A percentile compares a stretch with the other conserved stretches of the same genome.
These are phyloP conservation scores for Thamnidium elegans DNA, from an alignment of 192 early-diverging fungal genomes.

Conservation along the genomic window DNA sequence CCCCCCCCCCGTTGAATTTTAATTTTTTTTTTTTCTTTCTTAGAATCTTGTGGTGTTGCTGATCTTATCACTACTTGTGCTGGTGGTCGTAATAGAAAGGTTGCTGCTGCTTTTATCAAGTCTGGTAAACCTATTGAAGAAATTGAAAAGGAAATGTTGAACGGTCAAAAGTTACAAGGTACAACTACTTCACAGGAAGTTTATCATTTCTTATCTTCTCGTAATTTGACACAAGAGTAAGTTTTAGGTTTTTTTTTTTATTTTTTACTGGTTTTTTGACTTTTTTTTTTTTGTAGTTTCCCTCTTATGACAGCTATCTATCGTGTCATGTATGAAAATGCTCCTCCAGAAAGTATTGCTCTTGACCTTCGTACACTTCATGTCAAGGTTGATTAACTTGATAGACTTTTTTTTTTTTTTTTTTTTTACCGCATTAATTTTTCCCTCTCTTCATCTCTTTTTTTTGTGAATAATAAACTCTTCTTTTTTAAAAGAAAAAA, in stretches of 20 bases:
- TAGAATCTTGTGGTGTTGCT: slow-evolving; percentile 84
- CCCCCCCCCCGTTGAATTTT: no score
- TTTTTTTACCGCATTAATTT: no score
- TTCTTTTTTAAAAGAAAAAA: no score
- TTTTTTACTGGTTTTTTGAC: not conserved
- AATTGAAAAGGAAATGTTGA: slow-evolving; percentile 88
- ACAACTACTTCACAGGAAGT: slow-evolving; percentile 88
- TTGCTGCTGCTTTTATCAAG: slow-evolving; percentile 82
- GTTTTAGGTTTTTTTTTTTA: not conserved
- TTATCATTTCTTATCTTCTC: slow-evolving; percentile 60
- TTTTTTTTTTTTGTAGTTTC: slow-evolving; percentile 46
- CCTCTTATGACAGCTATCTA: slow-evolving; percentile 90
- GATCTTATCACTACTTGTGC: slow-evolving; percentile 94
- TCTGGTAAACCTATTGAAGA: slow-evolving; percentile 64
- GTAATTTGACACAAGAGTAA: slow-evolving; percentile 29
- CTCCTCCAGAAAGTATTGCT: slow-evolving; percentile 65
- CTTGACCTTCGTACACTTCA: slow-evolving; percentile 36
- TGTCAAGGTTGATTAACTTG: not conserved
- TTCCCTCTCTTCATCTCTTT: no score
- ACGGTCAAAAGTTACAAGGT: slow-evolving; percentile 97
- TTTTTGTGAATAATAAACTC: no score
- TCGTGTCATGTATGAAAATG: slow-evolving; percentile 78
- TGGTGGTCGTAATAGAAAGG: slow-evolving; percentile 87
- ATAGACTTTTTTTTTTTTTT: no score
- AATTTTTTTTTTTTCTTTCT: not conserved